Evolutionary conservation across 2,329 filamentous ascomycete genomes (phyloP), one percentile per base, ranked within the genome.

Genomic region (Pyrenophora teres): DNA sequence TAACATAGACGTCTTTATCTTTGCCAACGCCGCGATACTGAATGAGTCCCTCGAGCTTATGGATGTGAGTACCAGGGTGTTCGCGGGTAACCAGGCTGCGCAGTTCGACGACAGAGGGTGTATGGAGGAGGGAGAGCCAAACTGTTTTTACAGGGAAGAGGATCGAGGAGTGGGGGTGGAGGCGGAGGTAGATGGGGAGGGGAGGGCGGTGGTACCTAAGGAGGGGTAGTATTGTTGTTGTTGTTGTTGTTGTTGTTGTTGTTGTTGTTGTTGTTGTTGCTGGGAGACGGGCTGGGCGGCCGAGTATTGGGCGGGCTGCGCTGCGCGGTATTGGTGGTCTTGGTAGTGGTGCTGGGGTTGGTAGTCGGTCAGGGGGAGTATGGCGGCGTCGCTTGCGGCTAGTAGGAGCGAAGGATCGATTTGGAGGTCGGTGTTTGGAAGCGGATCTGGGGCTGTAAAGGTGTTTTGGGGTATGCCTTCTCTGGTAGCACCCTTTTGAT

Each of bases 121-220:
- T 74, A 8, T 76, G 75, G 40, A 92, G 72, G 12, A 86, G 86
- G 30, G 81, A 83, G 36, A 90, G 81, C 87, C 88, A 93, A 33
- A 87, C 76, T 0, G 63, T 63, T 62, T 77, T 80, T 60, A 69
- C 69, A 42, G 69, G 74, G 56, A 68, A 68, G 5, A 79, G 74
- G 30, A 87, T 77, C 10, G 78, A 80, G 3, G 87, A 89, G n/a
- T 80, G 78, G 50, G 37, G 30, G 7, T 50, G 54, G 6, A 61
- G 59, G 33, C 53, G 54, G 18, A 57, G 47, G 21, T 52, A 43
- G 37, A 52, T 37, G 53, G 42, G 23, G 35, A 39, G 42, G 6
- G 42, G 15, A 36, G 30, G 12, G 25, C 15, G 10, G 16, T 18
- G 2, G 10, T 16, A 15, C 25, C 18, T 5, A 40, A 7, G 12